phyloP scores from a whole-genome alignment of 768 basidiomycete species.

The Boletus pseudopeckii region DNA sequence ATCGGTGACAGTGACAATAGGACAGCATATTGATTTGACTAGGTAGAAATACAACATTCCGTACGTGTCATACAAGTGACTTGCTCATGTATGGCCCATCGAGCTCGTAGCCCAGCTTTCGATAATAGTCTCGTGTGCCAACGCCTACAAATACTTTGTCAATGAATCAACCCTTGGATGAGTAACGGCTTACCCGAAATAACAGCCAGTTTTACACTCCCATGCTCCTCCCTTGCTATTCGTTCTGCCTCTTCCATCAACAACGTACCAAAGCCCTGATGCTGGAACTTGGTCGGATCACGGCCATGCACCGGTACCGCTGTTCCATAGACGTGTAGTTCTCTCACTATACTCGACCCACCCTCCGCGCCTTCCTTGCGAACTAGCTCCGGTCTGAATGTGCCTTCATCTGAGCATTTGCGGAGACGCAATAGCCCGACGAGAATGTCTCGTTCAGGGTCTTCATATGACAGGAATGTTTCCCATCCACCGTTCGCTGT shows the following conservation, averaged over 20 bases:
- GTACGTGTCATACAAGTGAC: slow-evolving; percentile 43
- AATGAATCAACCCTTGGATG: background rate
- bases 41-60: slow-evolving; percentile 10
- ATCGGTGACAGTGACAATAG: slow-evolving; percentile 39
- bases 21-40: background rate
- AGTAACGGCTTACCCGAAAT: slow-evolving; percentile 71
- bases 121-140: slow-evolving; percentile 96
- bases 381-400: slow-evolving; percentile 91
- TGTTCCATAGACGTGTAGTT: slow-evolving; percentile 97
- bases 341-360: slow-evolving; percentile 88
- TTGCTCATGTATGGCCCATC: slow-evolving; percentile 99
- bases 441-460: slow-evolving; percentile 94
- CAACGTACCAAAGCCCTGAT: slow-evolving; percentile 93
- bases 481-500: slow-evolving; percentile 99
- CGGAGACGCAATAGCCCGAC: slow-evolving; percentile 88
- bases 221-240: slow-evolving; percentile 96
- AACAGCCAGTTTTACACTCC: slow-evolving; percentile 92
- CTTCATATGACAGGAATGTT: slow-evolving; percentile 98
- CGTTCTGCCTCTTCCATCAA: slow-evolving; percentile 99
- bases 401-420: slow-evolving; percentile 96
- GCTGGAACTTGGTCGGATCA: slow-evolving; percentile 98
- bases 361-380: slow-evolving; percentile 66
- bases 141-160: slow-evolving; percentile 55
- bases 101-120: slow-evolving; percentile 87
- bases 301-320: slow-evolving; percentile 96